These are phyloP conservation scores for Alternaria triticimaculans DNA, from an alignment of 2,329 filamentous ascomycete genomes.

Conservation along the genomic window DNA sequence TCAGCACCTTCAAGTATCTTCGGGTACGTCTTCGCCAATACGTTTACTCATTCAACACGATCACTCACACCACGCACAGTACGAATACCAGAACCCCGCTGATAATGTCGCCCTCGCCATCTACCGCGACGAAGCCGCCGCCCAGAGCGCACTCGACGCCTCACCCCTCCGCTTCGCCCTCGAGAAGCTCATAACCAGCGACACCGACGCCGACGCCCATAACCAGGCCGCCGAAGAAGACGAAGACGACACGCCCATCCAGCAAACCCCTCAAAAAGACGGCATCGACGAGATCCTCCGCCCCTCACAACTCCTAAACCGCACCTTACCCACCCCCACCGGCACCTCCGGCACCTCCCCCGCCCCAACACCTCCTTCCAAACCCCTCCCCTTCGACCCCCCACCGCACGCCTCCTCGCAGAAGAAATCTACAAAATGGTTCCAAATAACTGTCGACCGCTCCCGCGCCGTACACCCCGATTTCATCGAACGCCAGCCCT, in stretches of 20 bases:
- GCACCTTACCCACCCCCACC: conserved; percentile 11
- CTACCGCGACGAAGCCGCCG: conserved; percentile 51
- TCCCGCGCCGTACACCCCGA: conserved; percentile 51
- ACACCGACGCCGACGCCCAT: not conserved
- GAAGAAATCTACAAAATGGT: conserved; percentile 40
- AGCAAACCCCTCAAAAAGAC: conserved; percentile 11
- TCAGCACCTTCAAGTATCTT: conserved; percentile 56
- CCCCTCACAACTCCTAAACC: conserved; percentile 33
- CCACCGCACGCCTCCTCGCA: conserved; percentile 3
- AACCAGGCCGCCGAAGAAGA: conserved; percentile 10
- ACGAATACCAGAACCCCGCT: conserved; percentile 52
- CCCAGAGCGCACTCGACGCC: conserved; percentile 51
- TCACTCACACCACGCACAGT: conserved; percentile 31
- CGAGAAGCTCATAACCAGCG: conserved; percentile 32
- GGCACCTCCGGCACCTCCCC: not conserved
- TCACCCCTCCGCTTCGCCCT: conserved; percentile 57
- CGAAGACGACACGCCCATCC: conserved; percentile 10
- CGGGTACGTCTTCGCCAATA: conserved; percentile 31
- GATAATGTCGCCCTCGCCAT: conserved; percentile 56
- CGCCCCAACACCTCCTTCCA: not conserved
- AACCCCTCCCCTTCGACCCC: conserved; percentile 35
- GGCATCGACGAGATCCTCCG: conserved; percentile 42
- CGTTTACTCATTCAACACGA: not conserved
- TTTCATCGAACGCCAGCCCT: conserved; percentile 47
- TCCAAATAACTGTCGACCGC: conserved; percentile 51